Evolutionary conservation across 371 early-diverging fungal species (phyloP), one percentile per base, ranked within the genome.

Genomic region (Mortierella sp.): DNA sequence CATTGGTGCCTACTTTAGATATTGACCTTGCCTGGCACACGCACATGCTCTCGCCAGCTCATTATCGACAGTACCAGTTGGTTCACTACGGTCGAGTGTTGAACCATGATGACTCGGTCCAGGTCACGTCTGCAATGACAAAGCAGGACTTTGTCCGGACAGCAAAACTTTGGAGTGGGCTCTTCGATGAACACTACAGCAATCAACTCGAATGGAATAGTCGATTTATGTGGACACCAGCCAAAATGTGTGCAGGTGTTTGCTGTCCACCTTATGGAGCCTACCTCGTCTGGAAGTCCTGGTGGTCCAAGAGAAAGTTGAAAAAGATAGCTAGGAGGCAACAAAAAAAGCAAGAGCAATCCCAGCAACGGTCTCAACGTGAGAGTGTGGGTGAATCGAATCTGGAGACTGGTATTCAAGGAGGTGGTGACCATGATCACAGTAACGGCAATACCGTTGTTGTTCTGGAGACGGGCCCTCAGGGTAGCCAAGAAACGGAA

Each of bases 51-150:
- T 67, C 72, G 7, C 82, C 83, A 7, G 46, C 50, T 0, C 46
- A 62, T 16, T 85, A 85, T 47, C 76, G 84, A 1, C 74, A 74
- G 7, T 83, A 74, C 53, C 80, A 81, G 12, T 59, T 82, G 19
- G 45, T 56, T 4, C 70, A 73, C 45, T 69, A 77, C 43, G 65
- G 74, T 0, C 74, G 75, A 0, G 82, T 82, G 28, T 45, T 85
- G 43, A 85, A 83, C 58, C 85, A 85, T n/a, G 85, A 85, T 47
- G 85, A 85, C 43, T 82, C 82, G 0, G 81, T 85, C 19, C 75
- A 75, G 4, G 80, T 73, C 1, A 73, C 80, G 0, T 79, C 80
- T 1, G 55, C 66, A 9, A 72, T 72, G 80, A 79, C 80, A n/a
- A 72, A 69, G 28, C 80, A 73, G 63, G 80, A 79, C 29, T 79